These are phyloP conservation scores for Strobilomyces confusus DNA, from an alignment of 768 basidiomycete species.

Conservation along the genomic window DNA sequence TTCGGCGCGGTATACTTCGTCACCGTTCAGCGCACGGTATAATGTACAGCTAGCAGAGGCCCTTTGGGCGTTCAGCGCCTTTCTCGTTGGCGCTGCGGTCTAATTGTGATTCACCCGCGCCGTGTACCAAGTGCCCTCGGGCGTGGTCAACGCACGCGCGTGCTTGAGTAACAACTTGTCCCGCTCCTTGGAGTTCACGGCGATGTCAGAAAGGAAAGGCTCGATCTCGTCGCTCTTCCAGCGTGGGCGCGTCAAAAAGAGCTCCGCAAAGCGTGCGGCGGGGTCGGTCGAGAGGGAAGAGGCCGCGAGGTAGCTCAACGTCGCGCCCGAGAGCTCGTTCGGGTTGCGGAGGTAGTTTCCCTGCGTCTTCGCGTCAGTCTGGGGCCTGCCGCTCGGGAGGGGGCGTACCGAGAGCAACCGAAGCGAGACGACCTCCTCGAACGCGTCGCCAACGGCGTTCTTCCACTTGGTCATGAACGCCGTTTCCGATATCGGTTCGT, in stretches of 20 bases:
- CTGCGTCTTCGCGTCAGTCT: constrained; percentile 36
- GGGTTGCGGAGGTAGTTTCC: constrained; percentile 65
- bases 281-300: constrained; percentile 74
- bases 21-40: neutral
- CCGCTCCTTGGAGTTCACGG: constrained; percentile 78
- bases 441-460: constrained; percentile 71
- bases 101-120: constrained; percentile 57
- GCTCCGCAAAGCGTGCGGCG: constrained; percentile 75
- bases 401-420: constrained; percentile 59
- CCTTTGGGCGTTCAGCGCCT: too few relatives aligned
- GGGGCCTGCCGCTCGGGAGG: neutral
- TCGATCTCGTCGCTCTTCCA: constrained; percentile 80
- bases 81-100: neutral
- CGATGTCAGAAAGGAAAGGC: constrained; percentile 80
- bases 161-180: constrained; percentile 87
- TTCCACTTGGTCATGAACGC: constrained; percentile 69
- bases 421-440: constrained; percentile 58
- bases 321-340: constrained; percentile 31
- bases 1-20: neutral
- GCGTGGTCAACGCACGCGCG: constrained; percentile 71
- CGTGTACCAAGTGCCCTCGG: constrained; percentile 70
- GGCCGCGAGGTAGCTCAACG: constrained; percentile 72
- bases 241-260: constrained; percentile 74
- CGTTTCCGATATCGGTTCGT: constrained; percentile 52
- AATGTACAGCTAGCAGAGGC: too few relatives aligned